Conservation (phyloP, 1,284 basidiomycete species). For the Leccinum holopus region DNA sequence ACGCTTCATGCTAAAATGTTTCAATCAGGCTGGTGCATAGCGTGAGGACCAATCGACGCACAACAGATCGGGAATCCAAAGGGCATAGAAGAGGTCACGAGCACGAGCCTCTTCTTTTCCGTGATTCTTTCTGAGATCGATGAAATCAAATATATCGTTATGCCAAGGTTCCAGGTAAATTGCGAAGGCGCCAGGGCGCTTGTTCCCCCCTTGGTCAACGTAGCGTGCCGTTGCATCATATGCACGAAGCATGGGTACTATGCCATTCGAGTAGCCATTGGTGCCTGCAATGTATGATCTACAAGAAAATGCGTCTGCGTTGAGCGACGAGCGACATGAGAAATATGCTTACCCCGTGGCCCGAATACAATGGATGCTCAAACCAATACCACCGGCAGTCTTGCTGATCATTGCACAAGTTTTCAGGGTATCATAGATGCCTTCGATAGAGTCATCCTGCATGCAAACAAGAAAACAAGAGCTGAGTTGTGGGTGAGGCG, state of each 20-base stretch:
- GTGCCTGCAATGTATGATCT: conserved; percentile 92
- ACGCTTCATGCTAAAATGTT: conserved; percentile 77
- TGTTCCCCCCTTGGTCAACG: conserved; percentile 99
- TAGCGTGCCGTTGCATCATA: conserved; percentile 99
- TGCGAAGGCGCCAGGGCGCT: conserved; percentile 97
- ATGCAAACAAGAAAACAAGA: conserved; percentile 98
- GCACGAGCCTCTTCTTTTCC: conserved; percentile 98
- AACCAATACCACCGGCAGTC: conserved; percentile 96
- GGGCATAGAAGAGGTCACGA: conserved; percentile 96
- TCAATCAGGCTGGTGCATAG: not conserved
- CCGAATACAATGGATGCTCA: conserved; percentile 96
- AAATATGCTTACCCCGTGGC: conserved; percentile 75
- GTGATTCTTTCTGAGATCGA: conserved; percentile 98
- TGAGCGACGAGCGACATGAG: conserved; percentile 21
- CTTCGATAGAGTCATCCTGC: conserved; percentile 99
- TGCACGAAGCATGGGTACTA: conserved; percentile 98
- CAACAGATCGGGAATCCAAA: conserved; percentile 99
- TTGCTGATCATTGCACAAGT: conserved; percentile 99
- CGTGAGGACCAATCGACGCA: conserved; percentile 40
- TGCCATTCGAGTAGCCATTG: conserved; percentile 98
- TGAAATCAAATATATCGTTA: conserved; percentile 96
- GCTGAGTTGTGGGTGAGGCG: conserved; percentile 91
- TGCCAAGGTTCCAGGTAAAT: conserved; percentile 99
- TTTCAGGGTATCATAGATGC: conserved; percentile 99
- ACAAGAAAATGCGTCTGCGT: conserved; percentile 8